Percentiles rank a stretch among this genome's conserved stretches.
Evolutionary conservation across 2,329 filamentous ascomycete species (phyloP).

Genomic region (Tolypocladium sp.): DNA sequence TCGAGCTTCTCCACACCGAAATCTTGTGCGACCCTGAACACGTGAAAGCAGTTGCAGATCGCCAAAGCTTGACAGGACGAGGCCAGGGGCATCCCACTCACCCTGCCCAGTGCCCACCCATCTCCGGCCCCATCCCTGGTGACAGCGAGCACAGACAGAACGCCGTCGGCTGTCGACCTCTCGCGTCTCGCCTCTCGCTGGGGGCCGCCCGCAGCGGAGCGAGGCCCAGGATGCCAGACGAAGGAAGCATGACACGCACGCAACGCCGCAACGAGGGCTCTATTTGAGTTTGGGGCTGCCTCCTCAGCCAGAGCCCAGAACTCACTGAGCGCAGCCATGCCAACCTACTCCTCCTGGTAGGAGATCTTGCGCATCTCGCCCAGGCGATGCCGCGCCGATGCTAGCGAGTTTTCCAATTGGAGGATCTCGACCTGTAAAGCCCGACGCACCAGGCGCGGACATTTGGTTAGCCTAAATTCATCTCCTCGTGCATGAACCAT

Average conservation of each 20-base stretch:
- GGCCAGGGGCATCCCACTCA: not conserved
- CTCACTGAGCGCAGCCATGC: no score
- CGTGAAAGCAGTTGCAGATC: not conserved
- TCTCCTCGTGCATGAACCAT: not conserved
- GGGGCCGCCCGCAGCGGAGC: not conserved
- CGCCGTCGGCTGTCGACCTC: not conserved
- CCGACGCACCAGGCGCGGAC: slow-evolving; percentile 1
- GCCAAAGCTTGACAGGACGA: not conserved
- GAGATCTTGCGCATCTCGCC: slow-evolving; percentile 98
- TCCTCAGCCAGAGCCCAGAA: not conserved
- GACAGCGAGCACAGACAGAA: not conserved
- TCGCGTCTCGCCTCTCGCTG: not conserved
- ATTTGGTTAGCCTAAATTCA: not conserved
- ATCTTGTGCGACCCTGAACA: not conserved
- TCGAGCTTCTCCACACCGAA: not conserved
- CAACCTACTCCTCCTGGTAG: slow-evolving; percentile 64
- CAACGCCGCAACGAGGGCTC: not conserved
- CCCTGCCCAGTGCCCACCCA: not conserved
- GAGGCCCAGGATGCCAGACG: not conserved
- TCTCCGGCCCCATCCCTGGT: not conserved
- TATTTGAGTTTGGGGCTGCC: not conserved
- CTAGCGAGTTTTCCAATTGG: slow-evolving; percentile 81
- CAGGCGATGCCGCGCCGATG: slow-evolving; percentile 68
- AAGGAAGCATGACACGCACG: not conserved
- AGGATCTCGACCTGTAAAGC: slow-evolving; percentile 78